Evolutionary conservation across 331 rosid species (phyloP), one percentile per base, ranked within the genome.

Genomic region (Stylosanthes scabra): DNA sequence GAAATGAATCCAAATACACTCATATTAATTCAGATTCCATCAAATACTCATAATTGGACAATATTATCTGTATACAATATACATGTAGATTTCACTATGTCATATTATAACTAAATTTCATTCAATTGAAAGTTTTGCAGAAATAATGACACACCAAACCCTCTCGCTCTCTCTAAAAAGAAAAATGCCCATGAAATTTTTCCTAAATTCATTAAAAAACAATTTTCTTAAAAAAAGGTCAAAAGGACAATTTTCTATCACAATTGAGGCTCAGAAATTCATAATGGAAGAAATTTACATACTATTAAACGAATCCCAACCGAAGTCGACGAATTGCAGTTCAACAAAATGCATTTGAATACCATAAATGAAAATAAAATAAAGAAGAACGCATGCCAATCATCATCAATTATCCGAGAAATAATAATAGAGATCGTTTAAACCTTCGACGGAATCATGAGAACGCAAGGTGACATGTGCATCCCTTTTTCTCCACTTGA

Each of bases 401-500:
- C 1, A 68, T 39, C 14, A 29, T 11, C 16, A 60, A 27, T 51
- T 2, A 68, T 39, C 14, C 9, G 11, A 45, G 56, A 16, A 42
- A 42, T 9, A 25, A 37, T 0, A 71, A 79, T 34, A 37, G 41
- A 9, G 56, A 49, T 15, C 2, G 2, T 11, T 8, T 41, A 47
- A 31, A 94, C 99, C 99, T 82, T 91, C 93, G 73, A 94, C 69
- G 27, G 99, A 94, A 8, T 90, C 97, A 74, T 91, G 97, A 83
- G 91, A 94, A 29, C 86, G 97, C 55, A 94, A 80, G 74, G 85
- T 83, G 80, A 90, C 97, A 65, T 91, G 99, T 1, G 97, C 28
- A 47, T 94, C 97, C 65, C 96, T 87, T 86, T 94, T 94, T 54
- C 75, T 87, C 99, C 99, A 94, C 74, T 90, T 88, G 89, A 94